phyloP scores from a whole-genome alignment of 306 rosid species.

The Prunus mira region DNA sequence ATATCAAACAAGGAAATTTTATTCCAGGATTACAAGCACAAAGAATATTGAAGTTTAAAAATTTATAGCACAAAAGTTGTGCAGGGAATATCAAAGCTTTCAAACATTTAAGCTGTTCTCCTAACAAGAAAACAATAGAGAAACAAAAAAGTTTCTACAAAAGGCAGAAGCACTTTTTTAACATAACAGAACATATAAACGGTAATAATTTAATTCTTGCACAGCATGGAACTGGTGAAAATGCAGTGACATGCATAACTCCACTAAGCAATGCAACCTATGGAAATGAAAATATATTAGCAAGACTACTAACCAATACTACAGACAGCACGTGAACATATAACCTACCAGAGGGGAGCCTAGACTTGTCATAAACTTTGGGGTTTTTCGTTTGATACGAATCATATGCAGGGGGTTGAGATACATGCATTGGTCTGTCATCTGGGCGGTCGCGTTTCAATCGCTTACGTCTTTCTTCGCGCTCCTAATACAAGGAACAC shows the following conservation, averaged over 20 bases:
- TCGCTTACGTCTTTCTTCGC: conserved; percentile 84
- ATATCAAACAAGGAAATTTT: background rate
- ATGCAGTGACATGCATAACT: background rate
- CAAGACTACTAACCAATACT: conserved; percentile 4
- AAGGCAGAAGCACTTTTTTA: conserved; percentile 2
- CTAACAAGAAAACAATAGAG: background rate
- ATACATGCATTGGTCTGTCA: conserved; percentile 60
- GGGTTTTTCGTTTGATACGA: conserved; percentile 47
- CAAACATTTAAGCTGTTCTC: background rate
- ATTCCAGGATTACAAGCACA: background rate
- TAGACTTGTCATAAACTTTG: conserved; percentile 63
- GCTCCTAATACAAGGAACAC: conserved; percentile 63
- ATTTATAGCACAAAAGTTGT: background rate
- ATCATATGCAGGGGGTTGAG: conserved; percentile 64
- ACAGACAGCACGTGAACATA: background rate
- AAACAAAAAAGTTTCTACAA: background rate
- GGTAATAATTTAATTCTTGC: background rate
- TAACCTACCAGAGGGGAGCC: conserved; percentile 87
- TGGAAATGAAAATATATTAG: background rate
- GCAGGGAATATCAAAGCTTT: background rate
- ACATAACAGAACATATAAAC: background rate
- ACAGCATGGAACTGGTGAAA: background rate
- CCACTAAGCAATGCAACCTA: background rate
- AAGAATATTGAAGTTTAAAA: background rate
- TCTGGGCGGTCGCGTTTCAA: conserved; percentile 85